Base-by-base conservation (phyloP, 176 grass and related monocot species). In the Avena insularis region DNA sequence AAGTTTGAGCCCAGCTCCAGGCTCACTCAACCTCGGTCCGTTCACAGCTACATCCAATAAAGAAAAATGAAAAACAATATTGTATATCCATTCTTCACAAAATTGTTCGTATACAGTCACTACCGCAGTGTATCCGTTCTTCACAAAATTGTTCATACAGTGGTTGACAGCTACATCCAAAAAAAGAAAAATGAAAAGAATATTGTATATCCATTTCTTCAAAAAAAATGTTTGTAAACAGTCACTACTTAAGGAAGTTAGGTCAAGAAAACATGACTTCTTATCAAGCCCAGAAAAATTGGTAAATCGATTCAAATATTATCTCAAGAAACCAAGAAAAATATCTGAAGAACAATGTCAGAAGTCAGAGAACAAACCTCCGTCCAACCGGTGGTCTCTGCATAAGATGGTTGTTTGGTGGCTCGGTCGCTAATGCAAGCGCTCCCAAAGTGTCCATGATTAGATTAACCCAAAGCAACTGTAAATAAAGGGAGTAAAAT, bases 391-490 rank as follows among this genome's bases (percentile, higher is more conserved):
- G 97, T 53, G 60, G 77, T 69, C 90, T 90, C 71, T 96, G 81
- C 97, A 98, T 96, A 36, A 98, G 94, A 71, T 92, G 89, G 43
- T 98, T 82, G 1, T 90, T 96, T 5, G 97, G 97, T 51, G 85
- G 93, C 82, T 96, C 97, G 12, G 97, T 98, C 33, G 97, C 97
- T 89, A 98, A 90, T 72, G 97, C 97, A 91, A 98, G 92, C 15
- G 97, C 97, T 69, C 97, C 97, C 71, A 98, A 84, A 20, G 97
- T 98, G 83, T 98, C 94, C 97, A 98, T 98, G 72, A 98, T 98
- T 71, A 98, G 80, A 45, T 98, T 98, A 69, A 98, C 92, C 97
- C 97, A 98, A 21, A 98, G 89, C 55, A 98, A 75, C 92, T 98
- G 82, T 87, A 79, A 89, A 66, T 20, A 40, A 78, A 80, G 17